A percentile compares a stretch with the other conserved stretches of the same genome.
Evolutionary conservation across 2,329 filamentous ascomycete species (phyloP).

Genomic region (Trichoderma atrobrunneum): DNA sequence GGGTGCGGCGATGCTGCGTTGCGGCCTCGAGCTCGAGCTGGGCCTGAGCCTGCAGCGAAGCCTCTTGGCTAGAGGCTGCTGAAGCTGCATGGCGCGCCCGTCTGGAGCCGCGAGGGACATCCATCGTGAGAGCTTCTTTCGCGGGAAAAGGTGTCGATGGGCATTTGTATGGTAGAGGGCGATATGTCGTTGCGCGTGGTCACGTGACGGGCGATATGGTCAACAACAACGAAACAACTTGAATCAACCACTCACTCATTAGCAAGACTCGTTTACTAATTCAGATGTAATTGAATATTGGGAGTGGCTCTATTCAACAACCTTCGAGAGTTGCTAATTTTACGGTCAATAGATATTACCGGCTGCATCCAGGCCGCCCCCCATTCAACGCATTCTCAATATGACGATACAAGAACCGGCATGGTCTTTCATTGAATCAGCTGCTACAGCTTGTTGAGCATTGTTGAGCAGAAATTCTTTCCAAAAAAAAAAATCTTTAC

Average conservation of each 20-base stretch:
- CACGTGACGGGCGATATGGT: background rate
- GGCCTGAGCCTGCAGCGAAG: slow-evolving; percentile 11
- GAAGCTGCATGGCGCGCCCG: slow-evolving; percentile 32
- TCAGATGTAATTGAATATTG: background rate
- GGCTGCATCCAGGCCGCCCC: too few species aligned
- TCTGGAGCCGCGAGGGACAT: slow-evolving; percentile 32
- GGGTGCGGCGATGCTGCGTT: slow-evolving; percentile 7
- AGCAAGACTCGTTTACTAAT: background rate
- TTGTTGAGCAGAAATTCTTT: background rate
- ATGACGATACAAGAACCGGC: background rate
- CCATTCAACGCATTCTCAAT: background rate
- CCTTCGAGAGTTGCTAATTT: background rate
- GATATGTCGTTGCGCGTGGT: background rate
- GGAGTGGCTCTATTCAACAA: background rate
- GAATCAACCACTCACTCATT: background rate
- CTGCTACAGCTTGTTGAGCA: background rate
- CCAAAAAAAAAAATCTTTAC: background rate
- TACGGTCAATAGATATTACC: too few species aligned
- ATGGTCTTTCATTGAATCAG: background rate
- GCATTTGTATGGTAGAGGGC: background rate
- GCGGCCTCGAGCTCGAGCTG: slow-evolving; percentile 17
- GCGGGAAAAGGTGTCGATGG: background rate
- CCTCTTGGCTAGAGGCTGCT: slow-evolving; percentile 21
- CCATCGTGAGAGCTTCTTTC: slow-evolving; percentile 24
- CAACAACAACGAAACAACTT: background rate